Evolutionary conservation across 768 basidiomycete genomes (phyloP).

Genomic region (Rhodotorula kratochvilovae): DNA sequence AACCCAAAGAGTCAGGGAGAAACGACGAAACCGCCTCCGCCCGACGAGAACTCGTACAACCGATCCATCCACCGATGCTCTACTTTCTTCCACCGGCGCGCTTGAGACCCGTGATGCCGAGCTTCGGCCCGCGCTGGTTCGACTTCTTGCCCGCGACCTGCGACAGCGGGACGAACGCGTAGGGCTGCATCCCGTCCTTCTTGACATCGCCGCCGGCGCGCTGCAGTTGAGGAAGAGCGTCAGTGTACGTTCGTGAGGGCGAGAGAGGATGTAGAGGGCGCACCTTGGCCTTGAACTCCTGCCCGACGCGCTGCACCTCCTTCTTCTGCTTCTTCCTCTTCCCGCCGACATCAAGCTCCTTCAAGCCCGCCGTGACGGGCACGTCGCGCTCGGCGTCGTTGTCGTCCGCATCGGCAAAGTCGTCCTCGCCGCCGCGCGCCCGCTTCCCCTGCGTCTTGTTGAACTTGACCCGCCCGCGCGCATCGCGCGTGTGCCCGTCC

Average conservation of each 20-base stretch:
- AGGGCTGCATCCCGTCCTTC: conserved; percentile 66
- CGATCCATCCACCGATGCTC: too few relatives aligned
- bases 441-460: conserved; percentile 96
- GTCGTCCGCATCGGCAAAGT: conserved; percentile 55
- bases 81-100: conserved; percentile 12
- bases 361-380: conserved; percentile 51
- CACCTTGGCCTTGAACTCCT: conserved; percentile 95
- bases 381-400: conserved; percentile 52
- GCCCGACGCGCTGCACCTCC: conserved; percentile 58
- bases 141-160: conserved; percentile 52
- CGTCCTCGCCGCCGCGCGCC: conserved; percentile 53
- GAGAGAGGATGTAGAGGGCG: conserved; percentile 41
- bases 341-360: conserved; percentile 69
- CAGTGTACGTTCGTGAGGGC: too few relatives aligned
- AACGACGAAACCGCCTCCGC: too few relatives aligned
- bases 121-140: conserved; percentile 24
- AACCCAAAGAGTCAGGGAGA: too few relatives aligned
- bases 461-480: conserved; percentile 82
- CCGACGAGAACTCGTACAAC: too few relatives aligned
- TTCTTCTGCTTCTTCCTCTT: conserved; percentile 55
- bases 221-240: conserved; percentile 56
- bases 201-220: conserved; percentile 93
- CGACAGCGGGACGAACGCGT: conserved; percentile 82
- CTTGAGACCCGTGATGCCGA: conserved; percentile 38
- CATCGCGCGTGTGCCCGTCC: conserved; percentile 82